A percentile compares a stretch with the other conserved stretches of the same genome.
Evolutionary conservation across 202 grass and related monocot species (phyloP).

Genomic region (Panicum virgatum): DNA sequence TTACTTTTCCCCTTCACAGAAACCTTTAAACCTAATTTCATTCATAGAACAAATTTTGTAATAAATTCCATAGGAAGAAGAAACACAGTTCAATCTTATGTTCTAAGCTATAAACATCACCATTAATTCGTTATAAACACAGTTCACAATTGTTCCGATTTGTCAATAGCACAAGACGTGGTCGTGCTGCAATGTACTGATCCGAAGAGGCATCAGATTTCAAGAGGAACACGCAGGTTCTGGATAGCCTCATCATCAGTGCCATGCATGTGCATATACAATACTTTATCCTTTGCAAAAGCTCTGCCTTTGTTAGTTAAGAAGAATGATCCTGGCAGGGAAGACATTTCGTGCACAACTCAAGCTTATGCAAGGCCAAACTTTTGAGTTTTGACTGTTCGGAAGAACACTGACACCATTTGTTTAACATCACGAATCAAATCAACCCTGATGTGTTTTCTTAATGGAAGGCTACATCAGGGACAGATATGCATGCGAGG

Average conservation of each 20-base stretch:
- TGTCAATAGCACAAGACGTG: not conserved
- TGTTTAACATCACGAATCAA: not conserved
- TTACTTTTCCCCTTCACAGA: not conserved
- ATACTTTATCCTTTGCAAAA: conserved; percentile 24
- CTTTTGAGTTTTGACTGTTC: conserved; percentile 21
- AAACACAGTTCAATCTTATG: not conserved
- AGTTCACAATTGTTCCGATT: not conserved
- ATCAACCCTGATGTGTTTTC: not conserved
- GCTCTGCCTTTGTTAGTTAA: conserved; percentile 27
- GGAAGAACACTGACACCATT: conserved; percentile 3
- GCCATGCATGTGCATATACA: conserved; percentile 12
- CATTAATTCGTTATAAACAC: not conserved
- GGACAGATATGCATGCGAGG: not conserved
- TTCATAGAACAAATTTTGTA: not conserved
- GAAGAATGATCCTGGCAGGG: not conserved
- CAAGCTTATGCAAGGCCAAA: not conserved
- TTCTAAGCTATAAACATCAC: not conserved
- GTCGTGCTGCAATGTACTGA: not conserved
- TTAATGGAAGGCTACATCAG: not conserved
- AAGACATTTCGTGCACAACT: conserved; percentile 27
- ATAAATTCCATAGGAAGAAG: not conserved
- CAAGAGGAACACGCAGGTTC: conserved; percentile 7
- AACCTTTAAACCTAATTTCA: not conserved
- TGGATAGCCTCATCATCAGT: conserved; percentile 15
- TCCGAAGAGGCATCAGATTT: not conserved